Evolutionary conservation across 306 rosid genomes (phyloP).

Genomic region (Fagus sylvatica): DNA sequence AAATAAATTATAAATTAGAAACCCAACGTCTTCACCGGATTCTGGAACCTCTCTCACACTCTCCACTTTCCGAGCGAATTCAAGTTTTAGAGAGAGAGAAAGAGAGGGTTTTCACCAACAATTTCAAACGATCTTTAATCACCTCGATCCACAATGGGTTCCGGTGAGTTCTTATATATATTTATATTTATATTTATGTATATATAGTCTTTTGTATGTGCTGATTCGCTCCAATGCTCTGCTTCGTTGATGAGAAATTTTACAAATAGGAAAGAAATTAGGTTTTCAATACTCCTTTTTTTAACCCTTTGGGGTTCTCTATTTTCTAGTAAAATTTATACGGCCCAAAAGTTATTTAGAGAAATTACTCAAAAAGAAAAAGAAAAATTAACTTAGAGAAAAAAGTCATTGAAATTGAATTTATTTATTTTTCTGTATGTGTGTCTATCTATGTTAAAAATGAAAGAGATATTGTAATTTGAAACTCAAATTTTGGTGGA

Average conservation of each 20-base stretch:
- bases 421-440: too few species aligned
- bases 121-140: not conserved
- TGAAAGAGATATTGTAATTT: not conserved
- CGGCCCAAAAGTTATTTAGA: too few species aligned
- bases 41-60: not conserved
- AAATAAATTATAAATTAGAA: not conserved
- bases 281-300: not conserved
- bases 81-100: not conserved
- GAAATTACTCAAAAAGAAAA: too few species aligned
- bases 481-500: not conserved
- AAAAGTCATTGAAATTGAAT: too few species aligned
- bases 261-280: not conserved
- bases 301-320: not conserved
- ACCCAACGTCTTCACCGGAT: not conserved
- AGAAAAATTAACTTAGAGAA: not conserved
- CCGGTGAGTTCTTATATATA: not conserved
- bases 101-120: not conserved
- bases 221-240: not conserved
- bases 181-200: not conserved
- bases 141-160: slow-evolving; percentile 7
- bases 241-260: not conserved
- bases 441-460: not conserved
- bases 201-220: not conserved
- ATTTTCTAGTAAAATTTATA: not conserved
- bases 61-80: not conserved